Percentiles rank a stretch among this genome's conserved stretches.
These are phyloP conservation scores for Solanum ossicruentum DNA, from an alignment of 257 asterid genomes.

Conservation along the genomic window DNA sequence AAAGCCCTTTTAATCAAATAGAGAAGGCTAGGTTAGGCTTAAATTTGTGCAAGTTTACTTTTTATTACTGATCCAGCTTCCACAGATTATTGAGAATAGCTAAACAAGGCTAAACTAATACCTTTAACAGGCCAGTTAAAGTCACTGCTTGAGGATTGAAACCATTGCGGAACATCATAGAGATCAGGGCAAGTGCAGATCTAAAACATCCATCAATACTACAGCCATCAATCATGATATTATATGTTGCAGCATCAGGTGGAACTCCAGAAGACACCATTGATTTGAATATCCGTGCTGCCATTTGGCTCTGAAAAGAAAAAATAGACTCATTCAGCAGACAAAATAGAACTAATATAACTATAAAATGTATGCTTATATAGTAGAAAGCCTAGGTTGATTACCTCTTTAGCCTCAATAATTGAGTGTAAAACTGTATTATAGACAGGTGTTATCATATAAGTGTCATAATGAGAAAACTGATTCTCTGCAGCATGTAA, in stretches of 20 bases:
- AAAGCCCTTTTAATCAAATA: neutral
- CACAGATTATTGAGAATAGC: neutral
- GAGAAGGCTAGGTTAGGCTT: neutral
- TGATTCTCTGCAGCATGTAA: slow-evolving; percentile 43
- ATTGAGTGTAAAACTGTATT: slow-evolving; percentile 65
- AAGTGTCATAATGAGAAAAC: slow-evolving; percentile 10
- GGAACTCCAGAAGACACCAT: slow-evolving; percentile 50
- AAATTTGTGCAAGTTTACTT: neutral
- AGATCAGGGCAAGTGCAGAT: slow-evolving; percentile 62
- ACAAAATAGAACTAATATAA: neutral
- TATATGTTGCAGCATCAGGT: slow-evolving; percentile 41
- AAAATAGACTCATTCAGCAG: neutral
- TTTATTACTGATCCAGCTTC: neutral
- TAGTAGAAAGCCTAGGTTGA: slow-evolving; percentile 9
- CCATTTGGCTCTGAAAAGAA: slow-evolving; percentile 36
- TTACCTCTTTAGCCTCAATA: slow-evolving; percentile 66
- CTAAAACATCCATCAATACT: slow-evolving; percentile 33
- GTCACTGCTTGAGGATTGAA: slow-evolving; percentile 26
- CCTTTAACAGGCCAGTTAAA: slow-evolving; percentile 64
- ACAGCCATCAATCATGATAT: slow-evolving; percentile 64
- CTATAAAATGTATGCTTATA: neutral
- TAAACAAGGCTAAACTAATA: slow-evolving; percentile 3
- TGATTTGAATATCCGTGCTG: slow-evolving; percentile 47
- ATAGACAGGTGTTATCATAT: slow-evolving; percentile 33
- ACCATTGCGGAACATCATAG: slow-evolving; percentile 72